Conservation (phyloP, 106 monocot species). For the Vanilla planifolia region DNA sequence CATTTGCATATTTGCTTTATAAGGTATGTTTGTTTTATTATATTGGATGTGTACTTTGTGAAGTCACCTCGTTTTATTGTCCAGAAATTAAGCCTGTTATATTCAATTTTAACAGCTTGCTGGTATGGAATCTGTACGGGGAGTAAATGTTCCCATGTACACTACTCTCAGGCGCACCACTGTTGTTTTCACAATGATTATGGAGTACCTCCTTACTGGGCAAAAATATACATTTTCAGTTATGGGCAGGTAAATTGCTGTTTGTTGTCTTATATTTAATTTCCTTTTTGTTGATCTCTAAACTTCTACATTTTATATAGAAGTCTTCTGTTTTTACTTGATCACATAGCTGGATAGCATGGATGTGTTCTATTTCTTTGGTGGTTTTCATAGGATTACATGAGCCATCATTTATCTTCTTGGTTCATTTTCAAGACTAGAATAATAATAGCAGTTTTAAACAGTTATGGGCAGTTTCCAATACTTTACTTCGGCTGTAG, state of each 20-base stretch:
- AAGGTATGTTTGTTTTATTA: constrained; percentile 44
- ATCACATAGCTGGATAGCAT: too few species aligned
- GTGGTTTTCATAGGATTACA: too few species aligned
- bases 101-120: constrained; percentile 47
- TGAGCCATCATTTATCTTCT: too few species aligned
- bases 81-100: neutral
- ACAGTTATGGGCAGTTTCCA: too few species aligned
- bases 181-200: constrained; percentile 81
- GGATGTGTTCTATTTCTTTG: too few species aligned
- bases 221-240: constrained; percentile 59
- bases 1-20: constrained; percentile 78
- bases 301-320: too few species aligned
- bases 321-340: too few species aligned
- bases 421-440: too few species aligned
- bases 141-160: constrained; percentile 99
- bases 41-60: neutral
- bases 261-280: too few species aligned
- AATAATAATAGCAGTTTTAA: too few species aligned
- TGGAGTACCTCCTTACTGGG: constrained; percentile 73
- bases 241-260: constrained; percentile 64
- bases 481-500: too few species aligned
- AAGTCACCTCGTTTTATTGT: neutral
- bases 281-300: neutral
- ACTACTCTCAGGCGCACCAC: constrained; percentile 93
- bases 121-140: constrained; percentile 93